A percentile compares a stretch with the other conserved stretches of the same genome.
phyloP scores from a whole-genome alignment of 805 yeast species.

The Tetrapisispora namnaoensis region DNA sequence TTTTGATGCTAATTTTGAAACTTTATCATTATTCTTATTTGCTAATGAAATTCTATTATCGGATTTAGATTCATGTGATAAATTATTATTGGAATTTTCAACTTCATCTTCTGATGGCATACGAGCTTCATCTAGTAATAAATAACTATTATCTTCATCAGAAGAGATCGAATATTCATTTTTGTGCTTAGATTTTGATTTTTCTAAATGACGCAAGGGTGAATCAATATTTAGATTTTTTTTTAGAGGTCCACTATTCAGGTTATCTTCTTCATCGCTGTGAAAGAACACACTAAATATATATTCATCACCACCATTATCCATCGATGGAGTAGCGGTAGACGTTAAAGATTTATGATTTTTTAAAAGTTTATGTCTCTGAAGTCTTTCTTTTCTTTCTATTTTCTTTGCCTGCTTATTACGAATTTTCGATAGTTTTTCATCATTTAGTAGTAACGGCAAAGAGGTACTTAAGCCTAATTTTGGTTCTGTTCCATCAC shows the following conservation, averaged over 20 bases:
- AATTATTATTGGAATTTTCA: constrained; percentile 11
- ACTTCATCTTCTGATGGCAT: constrained; percentile 30
- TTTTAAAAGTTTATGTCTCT: constrained; percentile 20
- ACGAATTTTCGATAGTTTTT: constrained; percentile 18
- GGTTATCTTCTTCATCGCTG: constrained; percentile 18
- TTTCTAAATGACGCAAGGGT: constrained; percentile 16
- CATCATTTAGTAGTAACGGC: constrained; percentile 26
- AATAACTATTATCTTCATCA: constrained; percentile 29
- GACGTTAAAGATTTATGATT: constrained; percentile 23
- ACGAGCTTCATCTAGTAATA: constrained; percentile 26
- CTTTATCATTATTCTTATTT: constrained; percentile 24
- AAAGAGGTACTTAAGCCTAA: constrained; percentile 26
- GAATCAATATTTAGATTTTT: constrained; percentile 14
- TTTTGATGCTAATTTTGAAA: neutral
- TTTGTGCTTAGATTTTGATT: constrained; percentile 11
- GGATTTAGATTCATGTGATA: constrained; percentile 21
- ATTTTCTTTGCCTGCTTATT: constrained; percentile 22
- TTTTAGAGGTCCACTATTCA: constrained; percentile 1
- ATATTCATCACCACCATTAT: constrained; percentile 25
- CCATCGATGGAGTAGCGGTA: constrained; percentile 33
- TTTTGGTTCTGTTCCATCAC: constrained; percentile 27
- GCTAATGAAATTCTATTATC: constrained; percentile 5
- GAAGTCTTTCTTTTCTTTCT: constrained; percentile 24
- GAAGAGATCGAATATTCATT: constrained; percentile 17
- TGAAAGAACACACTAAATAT: constrained; percentile 28